Conservation (phyloP, 2,329 filamentous ascomycete genomes). For the Fusarium circinatum region DNA sequence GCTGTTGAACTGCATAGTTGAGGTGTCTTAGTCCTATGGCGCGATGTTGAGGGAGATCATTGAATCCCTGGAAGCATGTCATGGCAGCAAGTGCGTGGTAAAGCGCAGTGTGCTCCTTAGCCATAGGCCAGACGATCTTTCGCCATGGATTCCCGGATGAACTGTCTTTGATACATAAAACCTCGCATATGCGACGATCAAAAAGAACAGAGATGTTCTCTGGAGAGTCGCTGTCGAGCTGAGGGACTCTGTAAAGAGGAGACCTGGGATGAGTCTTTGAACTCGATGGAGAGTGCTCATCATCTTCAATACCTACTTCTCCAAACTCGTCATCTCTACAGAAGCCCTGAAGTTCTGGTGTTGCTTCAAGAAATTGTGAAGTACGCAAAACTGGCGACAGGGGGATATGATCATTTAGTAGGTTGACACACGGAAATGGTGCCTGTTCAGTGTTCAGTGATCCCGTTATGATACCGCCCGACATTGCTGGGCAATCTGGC, state of each 20-base stretch:
- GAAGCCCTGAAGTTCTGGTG: too few species aligned
- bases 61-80: neutral
- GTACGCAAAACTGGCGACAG: neutral
- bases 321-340: neutral
- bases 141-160: neutral
- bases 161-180: neutral
- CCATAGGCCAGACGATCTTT: neutral
- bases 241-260: neutral
- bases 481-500: neutral
- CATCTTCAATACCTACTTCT: neutral
- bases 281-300: neutral
- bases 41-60: neutral
- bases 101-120: neutral
- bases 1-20: neutral
- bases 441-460: neutral
- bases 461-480: too few species aligned
- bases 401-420: neutral
- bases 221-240: neutral
- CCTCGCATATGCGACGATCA: neutral
- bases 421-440: neutral
- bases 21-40: neutral
- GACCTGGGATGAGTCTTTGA: neutral
- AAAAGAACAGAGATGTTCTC: neutral
- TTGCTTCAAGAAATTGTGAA: neutral
- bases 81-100: neutral